phyloP scores from a whole-genome alignment of 768 basidiomycete genomes.

The Lactifluus echinatus region DNA sequence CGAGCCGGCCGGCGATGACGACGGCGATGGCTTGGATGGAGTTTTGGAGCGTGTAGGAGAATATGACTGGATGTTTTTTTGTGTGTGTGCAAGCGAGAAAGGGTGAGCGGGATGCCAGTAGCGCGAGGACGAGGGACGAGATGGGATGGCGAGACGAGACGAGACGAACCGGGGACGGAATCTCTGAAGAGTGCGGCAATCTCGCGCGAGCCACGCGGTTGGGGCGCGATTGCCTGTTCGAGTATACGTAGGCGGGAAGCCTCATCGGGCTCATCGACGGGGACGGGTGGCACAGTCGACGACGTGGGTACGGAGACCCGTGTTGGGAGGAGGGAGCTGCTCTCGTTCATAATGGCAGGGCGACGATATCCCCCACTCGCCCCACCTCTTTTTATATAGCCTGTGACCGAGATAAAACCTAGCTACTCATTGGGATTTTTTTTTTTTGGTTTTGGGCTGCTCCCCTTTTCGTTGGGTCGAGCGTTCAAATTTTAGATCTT shows the following conservation, averaged over 20 bases:
- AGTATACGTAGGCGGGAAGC: constrained; percentile 7
- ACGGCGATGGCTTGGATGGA: constrained; percentile 62
- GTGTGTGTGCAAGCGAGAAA: too few species aligned
- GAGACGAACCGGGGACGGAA: constrained; percentile 17
- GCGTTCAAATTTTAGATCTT: too few species aligned
- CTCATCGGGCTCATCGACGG: not conserved
- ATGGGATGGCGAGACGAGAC: too few species aligned
- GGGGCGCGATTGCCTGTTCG: constrained; percentile 13
- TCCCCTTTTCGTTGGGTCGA: not conserved
- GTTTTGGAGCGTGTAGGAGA: constrained; percentile 66
- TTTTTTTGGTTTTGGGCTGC: not conserved
- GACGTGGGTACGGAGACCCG: not conserved
- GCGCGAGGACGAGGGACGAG: too few species aligned
- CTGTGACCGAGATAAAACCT: not conserved
- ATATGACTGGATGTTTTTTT: constrained; percentile 49
- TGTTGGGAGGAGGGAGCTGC: not conserved
- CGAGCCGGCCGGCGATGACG: constrained; percentile 55
- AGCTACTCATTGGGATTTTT: not conserved
- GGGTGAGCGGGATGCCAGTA: too few species aligned
- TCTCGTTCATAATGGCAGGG: not conserved
- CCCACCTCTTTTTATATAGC: not conserved
- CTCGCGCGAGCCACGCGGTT: constrained; percentile 16
- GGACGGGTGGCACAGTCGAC: not conserved
- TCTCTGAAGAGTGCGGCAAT: constrained; percentile 12
- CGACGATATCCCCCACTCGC: not conserved